Evolutionary conservation across 2,329 filamentous ascomycete genomes (phyloP).

Genomic region (Sporothrix protearum): DNA sequence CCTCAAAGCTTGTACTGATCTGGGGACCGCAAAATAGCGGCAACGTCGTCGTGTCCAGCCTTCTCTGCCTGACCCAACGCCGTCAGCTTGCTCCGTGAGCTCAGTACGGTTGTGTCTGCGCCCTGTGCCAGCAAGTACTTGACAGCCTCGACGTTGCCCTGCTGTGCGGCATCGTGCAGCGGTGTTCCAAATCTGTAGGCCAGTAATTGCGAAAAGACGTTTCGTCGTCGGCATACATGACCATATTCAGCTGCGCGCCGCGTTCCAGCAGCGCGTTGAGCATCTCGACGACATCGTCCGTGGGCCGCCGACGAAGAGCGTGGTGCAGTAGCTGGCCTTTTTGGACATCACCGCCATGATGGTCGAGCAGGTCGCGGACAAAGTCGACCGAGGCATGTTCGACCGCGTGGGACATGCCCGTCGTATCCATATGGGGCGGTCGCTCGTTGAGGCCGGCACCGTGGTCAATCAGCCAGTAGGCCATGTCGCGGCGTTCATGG

Average conservation of each 20-base stretch:
- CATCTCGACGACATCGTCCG: constrained; percentile 35
- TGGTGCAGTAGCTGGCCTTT: constrained; percentile 13
- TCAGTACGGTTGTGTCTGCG: background rate
- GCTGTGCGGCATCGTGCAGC: background rate
- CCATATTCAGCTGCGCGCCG: constrained; percentile 15
- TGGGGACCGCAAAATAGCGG: constrained; percentile 36
- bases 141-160: constrained; percentile 5
- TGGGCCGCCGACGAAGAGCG: background rate
- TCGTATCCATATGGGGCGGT: background rate
- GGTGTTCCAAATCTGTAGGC: background rate
- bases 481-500: constrained; percentile 10
- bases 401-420: constrained; percentile 12
- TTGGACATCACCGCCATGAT: background rate
- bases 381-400: background rate
- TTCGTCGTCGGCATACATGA: constrained; percentile 12
- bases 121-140: constrained; percentile 10
- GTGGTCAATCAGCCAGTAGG: constrained; percentile 3
- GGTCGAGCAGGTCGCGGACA: constrained; percentile 6
- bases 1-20: background rate
- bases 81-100: constrained; percentile 3
- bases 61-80: background rate
- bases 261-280: background rate
- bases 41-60: constrained; percentile 8
- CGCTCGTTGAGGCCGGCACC: constrained; percentile 15
- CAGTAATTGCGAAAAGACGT: background rate